Evolutionary conservation across 1,139 yeast genomes (phyloP).

Genomic region (Meyerozyma smithsonii): DNA sequence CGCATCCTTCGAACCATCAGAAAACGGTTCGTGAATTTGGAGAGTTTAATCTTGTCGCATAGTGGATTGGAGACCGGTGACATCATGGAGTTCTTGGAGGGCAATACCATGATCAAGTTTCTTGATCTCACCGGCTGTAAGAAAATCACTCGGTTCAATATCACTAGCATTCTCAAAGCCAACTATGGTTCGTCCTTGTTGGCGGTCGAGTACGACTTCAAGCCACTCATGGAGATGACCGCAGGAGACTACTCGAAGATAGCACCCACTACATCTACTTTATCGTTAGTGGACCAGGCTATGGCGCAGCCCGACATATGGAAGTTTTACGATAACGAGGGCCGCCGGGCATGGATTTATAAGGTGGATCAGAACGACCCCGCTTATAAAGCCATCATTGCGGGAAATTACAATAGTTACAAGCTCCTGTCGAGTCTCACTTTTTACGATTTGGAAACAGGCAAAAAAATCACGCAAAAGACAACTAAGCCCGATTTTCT

Average conservation of each 20-base stretch:
- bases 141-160: constrained; percentile 22
- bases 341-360: constrained; percentile 82
- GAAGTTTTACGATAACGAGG: constrained; percentile 56
- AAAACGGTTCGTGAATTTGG: constrained; percentile 48
- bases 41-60: constrained; percentile 61
- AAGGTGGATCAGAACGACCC: constrained; percentile 39
- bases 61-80: constrained; percentile 48
- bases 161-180: constrained; percentile 24
- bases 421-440: constrained; percentile 28
- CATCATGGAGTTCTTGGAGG: constrained; percentile 43
- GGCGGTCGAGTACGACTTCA: constrained; percentile 41
- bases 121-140: constrained; percentile 41
- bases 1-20: constrained; percentile 53
- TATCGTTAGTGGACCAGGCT: constrained; percentile 21
- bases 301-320: constrained; percentile 33
- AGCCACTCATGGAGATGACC: constrained; percentile 35
- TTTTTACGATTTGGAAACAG: constrained; percentile 60
- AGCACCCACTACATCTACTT: constrained; percentile 21
- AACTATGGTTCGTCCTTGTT: constrained; percentile 24
- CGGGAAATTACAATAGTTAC: constrained; percentile 11
- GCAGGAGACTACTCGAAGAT: constrained; percentile 33
- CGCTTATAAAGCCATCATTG: constrained; percentile 27
- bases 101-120: constrained; percentile 21
- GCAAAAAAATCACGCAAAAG: constrained; percentile 56
- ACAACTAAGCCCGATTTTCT: constrained; percentile 55